Base-by-base conservation (phyloP, 345 rosid species). In the Linum trigynum region DNA sequence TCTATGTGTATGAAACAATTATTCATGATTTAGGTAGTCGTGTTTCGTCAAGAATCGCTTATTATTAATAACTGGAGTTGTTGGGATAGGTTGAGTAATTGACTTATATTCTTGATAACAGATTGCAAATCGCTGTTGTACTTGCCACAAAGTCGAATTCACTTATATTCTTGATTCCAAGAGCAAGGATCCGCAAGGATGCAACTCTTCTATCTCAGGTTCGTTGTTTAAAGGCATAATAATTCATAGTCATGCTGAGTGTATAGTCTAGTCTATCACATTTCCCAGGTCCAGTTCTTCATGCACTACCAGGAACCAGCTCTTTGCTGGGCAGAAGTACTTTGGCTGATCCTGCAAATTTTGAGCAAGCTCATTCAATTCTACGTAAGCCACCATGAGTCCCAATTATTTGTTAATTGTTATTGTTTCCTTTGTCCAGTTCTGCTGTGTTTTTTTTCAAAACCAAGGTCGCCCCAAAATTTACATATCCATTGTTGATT, bases 161-260 rank as follows among this genome's bases (percentile, higher is more conserved):
- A 38, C 63, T 74, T 40, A 92, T 73, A 70, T 75, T 80, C 73
- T 78, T 74, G 59, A 80, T 75, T 42, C 92, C 96, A 67, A 86
- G 75, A 57, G 96, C 88, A 72, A 86, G 86, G 70, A 92, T 92
- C 80, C 85, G 83, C 77, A 92, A 62, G 62, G 89, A 82, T 38
- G 95, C 98, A 75, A 89, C 96, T 82, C 95, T 92, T 43, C 69
- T 72, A 92, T 92, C 68, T 92, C 97, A 67, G 96, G 97, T 59
- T 82, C 91, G 71, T 85, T 95, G 65, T 84, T 85, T 61, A 67
- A 64, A 69, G 76, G 67, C 98, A 86, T 83, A 23, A 23, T 1
- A 77, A 72, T 75, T 74, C 80, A 74, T 80, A 92, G 65, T 81
- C 86, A 56, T 37, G 17, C 62, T 68, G 65, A 2, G 89, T 65